Base-by-base conservation (phyloP, 257 asterid genomes). In the Solanum raphanifolium region DNA sequence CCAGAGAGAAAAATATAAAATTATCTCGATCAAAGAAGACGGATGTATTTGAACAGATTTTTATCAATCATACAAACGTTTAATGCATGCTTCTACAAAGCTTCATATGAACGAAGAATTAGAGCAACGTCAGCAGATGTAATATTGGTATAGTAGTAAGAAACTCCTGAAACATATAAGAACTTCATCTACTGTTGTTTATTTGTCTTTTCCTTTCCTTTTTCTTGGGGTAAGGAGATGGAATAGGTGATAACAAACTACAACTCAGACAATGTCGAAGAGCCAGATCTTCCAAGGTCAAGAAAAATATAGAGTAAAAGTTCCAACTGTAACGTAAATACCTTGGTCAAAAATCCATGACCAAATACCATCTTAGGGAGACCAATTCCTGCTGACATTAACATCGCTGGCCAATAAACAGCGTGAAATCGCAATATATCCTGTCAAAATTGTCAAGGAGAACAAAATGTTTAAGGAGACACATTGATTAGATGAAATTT, bases 371-470 rank as follows among this genome's bases (percentile, higher is more conserved):
- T 93, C 91, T 93, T 97, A 13, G 99, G 99, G 65, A 93, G 95
- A 84, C 91, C 90, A 32, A 95, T 83, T 89, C 98, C 98, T 89
- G 98, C 99, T 86, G 99, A 97, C 97, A 97, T 92, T 89, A 97
- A 90, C 98, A 97, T 97, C 62, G 99, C 99, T 83, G 98, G 99
- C 99, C 99, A 97, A 91, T 97, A 97, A 88, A 97, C 98, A 81
- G 99, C 99, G 89, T 97, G 99, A 91, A 97, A 97, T 90, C 98
- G 96, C 83, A 97, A 95, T 92, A 97, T 97, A 90, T 97, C 99
- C 99, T 97, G 94, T 94, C 43, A 75, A 73, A 83, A 73, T 29
- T 82, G 68, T 29, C 9, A 39, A 43, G n/a, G 7, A n/a, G 84
- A 75, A 11, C 48, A 52, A 48, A 81, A 29, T 75, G 1, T 1